Evolutionary conservation across 1,284 basidiomycete species (phyloP), one percentile per base, ranked within the genome.

Genomic region (Ustilago crameri): DNA sequence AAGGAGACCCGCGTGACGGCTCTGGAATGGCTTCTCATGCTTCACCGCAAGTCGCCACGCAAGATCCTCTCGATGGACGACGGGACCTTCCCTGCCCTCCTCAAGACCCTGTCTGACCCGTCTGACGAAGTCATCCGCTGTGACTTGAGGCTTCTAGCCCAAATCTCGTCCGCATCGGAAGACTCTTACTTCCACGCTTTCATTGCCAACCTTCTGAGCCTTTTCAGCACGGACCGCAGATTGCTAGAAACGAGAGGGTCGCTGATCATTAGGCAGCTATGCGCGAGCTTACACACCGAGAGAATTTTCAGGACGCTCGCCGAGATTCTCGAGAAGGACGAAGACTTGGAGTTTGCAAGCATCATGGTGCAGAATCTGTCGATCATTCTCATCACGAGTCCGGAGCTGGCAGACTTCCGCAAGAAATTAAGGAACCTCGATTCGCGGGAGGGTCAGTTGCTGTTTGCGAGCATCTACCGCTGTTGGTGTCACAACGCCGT

Each of bases 401-500:
- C 94, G 0, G 95, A 99, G 83, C 86, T 99, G 5, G 88, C 90
- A 5, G 95, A 98, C 70, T 97, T 98, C 85, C 88, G 96, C 58
- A 91, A 92, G 81, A 87, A 94, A 57, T 85, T 99, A 56, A 96
- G 95, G 84, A 95, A 91, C 76, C 85, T 97, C 46, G 96, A 98
- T 79, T 93, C 79, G 40, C 45, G 66, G 89, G 96, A 98, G 74
- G 94, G 95, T 0, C 93, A 97, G 85, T 89, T 89, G 8, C 85
- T 98, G 23, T 99, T 98, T 82, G 91, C 91, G 1, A 92, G 91
- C 0, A 85, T 99, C 18, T 98, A 98, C 82, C 88, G 93, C 35
- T 97, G 93, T 38, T 99, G 96, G 95, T 98, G 94, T 83, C 96
- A 98, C 82, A 98, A 98, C 80, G 92, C 96, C 0, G 94, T 98